phyloP scores from a whole-genome alignment of 768 basidiomycete genomes.

The Russula earlei region DNA sequence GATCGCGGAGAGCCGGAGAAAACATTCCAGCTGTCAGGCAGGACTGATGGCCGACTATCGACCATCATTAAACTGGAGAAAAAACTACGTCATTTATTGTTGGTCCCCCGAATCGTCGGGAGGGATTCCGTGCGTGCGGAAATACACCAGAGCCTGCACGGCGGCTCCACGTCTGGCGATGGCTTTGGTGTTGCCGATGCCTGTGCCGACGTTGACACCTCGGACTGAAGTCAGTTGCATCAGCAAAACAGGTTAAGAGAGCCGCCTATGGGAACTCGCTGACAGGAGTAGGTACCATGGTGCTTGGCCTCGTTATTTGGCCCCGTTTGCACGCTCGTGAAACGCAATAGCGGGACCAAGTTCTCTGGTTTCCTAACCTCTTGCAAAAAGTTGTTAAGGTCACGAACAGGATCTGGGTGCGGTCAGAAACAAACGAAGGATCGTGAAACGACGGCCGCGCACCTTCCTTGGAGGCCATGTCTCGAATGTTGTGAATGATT shows the following conservation, averaged over 20 bases:
- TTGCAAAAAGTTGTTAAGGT: constrained; percentile 9
- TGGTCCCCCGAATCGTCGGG: neutral
- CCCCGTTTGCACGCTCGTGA: neutral
- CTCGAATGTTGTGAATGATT: neutral
- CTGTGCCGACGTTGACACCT: neutral
- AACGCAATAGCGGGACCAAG: neutral
- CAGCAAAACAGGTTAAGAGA: neutral
- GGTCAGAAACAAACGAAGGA: neutral
- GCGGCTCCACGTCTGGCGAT: neutral
- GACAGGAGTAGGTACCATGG: neutral
- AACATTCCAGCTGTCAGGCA: neutral
- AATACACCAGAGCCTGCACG: neutral
- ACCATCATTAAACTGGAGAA: too few species aligned
- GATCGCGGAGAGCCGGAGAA: neutral
- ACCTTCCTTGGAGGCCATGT: neutral
- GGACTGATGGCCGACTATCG: neutral
- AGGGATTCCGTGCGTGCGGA: neutral
- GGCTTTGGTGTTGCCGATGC: neutral
- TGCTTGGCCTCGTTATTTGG: neutral
- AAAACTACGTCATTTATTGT: neutral
- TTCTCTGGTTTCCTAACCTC: neutral
- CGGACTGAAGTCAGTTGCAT: neutral
- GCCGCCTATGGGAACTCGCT: neutral
- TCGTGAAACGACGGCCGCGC: neutral
- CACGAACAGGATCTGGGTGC: neutral